These are phyloP conservation scores for Aspergillus funiculosus DNA, from an alignment of 495 filamentous ascomycete species.

Conservation along the genomic window DNA sequence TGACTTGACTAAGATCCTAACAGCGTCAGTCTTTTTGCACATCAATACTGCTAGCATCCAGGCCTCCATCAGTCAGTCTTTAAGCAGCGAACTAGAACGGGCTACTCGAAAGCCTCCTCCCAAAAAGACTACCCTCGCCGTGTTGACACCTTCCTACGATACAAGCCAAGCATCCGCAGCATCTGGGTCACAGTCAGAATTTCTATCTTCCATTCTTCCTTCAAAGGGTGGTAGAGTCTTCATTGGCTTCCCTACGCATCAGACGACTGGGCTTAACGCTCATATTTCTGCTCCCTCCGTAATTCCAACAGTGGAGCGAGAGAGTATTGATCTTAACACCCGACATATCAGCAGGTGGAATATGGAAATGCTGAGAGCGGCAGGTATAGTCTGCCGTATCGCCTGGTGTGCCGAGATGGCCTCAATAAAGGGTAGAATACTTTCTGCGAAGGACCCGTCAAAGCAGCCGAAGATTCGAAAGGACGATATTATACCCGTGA, in stretches of 20 bases:
- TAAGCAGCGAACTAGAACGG: slow-evolving; percentile 84
- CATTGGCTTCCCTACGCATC: slow-evolving; percentile 95
- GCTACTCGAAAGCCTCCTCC: slow-evolving; percentile 97
- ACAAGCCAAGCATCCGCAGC: slow-evolving; percentile 61
- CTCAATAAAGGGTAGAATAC: slow-evolving; percentile 51
- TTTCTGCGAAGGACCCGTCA: slow-evolving; percentile 25
- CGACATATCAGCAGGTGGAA: slow-evolving; percentile 94
- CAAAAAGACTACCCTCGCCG: slow-evolving; percentile 72
- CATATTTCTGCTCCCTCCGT: slow-evolving; percentile 98
- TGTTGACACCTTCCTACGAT: slow-evolving; percentile 87
- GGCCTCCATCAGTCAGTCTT: slow-evolving; percentile 58
- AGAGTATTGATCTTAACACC: slow-evolving; percentile 94
- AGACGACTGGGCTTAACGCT: slow-evolving; percentile 89
- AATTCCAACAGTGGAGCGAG: slow-evolving; percentile 97
- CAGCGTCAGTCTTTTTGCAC: slow-evolving; percentile 77
- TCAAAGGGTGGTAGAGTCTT: slow-evolving; percentile 84
- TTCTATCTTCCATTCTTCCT: slow-evolving; percentile 87
- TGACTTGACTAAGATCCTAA: slow-evolving; percentile 60
- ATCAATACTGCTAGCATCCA: slow-evolving; percentile 77
- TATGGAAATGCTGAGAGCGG: slow-evolving; percentile 83
- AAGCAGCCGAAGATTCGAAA: slow-evolving; percentile 54
- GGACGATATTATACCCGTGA: slow-evolving; percentile 56
- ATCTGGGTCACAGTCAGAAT: slow-evolving; percentile 58
- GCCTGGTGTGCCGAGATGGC: slow-evolving; percentile 82
- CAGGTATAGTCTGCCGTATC: slow-evolving; percentile 83